Percentiles rank a stretch among this genome's conserved stretches.
phyloP scores from a whole-genome alignment of 1,284 basidiomycete species.

The Coniferiporia weirii region DNA sequence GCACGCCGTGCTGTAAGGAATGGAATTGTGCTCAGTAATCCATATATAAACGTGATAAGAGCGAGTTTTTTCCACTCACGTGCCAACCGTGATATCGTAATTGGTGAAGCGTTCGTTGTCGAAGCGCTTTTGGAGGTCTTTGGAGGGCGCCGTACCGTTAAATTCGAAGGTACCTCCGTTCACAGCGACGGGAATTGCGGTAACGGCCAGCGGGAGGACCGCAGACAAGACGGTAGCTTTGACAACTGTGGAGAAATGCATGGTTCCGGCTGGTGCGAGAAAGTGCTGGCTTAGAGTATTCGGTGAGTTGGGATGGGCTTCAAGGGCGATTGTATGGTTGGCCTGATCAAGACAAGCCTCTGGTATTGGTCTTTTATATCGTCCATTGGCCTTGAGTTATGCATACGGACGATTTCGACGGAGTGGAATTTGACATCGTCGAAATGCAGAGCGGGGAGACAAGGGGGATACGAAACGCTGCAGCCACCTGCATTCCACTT shows the following conservation, averaged over 20 bases:
- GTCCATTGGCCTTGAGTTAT: not conserved
- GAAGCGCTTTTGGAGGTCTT: constrained; percentile 9
- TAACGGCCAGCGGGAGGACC: not conserved
- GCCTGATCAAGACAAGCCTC: not conserved
- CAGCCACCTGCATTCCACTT: no score
- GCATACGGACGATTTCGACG: not conserved
- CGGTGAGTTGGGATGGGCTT: not conserved
- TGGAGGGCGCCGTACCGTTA: not conserved
- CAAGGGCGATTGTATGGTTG: not conserved
- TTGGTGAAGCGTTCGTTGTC: constrained; percentile 20
- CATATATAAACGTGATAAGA: not conserved
- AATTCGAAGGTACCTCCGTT: not conserved
- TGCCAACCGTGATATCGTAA: constrained; percentile 28
- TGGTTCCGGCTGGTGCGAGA: not conserved
- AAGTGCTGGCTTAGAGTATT: not conserved
- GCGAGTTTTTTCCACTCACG: constrained; percentile 35
- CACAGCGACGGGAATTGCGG: not conserved
- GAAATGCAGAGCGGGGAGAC: not conserved
- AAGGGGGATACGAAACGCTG: not conserved
- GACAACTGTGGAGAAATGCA: not conserved
- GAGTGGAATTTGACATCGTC: not conserved
- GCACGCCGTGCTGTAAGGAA: constrained; percentile 10
- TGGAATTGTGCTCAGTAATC: not conserved
- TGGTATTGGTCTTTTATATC: not conserved
- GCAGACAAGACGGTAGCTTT: not conserved